Conservation (phyloP, 192 early-diverging fungal genomes). For the Phycomyces nitens region DNA sequence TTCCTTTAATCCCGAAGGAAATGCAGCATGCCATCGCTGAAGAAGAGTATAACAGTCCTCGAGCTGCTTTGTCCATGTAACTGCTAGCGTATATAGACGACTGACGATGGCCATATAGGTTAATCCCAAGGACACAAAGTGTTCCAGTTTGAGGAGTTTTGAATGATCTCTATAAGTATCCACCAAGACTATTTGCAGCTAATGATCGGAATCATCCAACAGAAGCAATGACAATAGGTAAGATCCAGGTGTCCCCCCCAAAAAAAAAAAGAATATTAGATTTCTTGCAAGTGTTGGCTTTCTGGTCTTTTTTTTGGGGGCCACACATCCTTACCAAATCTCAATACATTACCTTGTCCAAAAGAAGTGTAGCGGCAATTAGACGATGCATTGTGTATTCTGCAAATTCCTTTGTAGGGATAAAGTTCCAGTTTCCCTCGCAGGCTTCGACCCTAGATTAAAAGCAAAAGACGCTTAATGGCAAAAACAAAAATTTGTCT, state of each 20-base stretch:
- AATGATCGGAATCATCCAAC: background rate
- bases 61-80: background rate
- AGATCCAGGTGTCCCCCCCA: too few relatives aligned
- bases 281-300: too few relatives aligned
- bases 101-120: constrained; percentile 17
- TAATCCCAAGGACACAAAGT: constrained; percentile 23
- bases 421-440: constrained; percentile 7
- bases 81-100: constrained; percentile 5
- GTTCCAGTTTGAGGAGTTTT: constrained; percentile 18
- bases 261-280: too few relatives aligned
- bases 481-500: background rate
- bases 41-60: constrained; percentile 24
- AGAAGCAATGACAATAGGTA: background rate
- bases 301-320: too few relatives aligned
- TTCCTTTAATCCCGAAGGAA: constrained; percentile 15
- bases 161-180: constrained; percentile 26
- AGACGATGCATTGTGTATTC: constrained; percentile 25
- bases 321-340: background rate
- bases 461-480: background rate
- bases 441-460: constrained; percentile 5
- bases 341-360: constrained; percentile 23
- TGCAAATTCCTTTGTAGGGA: constrained; percentile 19
- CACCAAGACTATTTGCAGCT: constrained; percentile 21
- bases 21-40: constrained; percentile 6
- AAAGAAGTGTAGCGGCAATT: constrained; percentile 16